Evolutionary conservation across 345 rosid genomes (phyloP).

Genomic region (Lagerstroemia speciosa): DNA sequence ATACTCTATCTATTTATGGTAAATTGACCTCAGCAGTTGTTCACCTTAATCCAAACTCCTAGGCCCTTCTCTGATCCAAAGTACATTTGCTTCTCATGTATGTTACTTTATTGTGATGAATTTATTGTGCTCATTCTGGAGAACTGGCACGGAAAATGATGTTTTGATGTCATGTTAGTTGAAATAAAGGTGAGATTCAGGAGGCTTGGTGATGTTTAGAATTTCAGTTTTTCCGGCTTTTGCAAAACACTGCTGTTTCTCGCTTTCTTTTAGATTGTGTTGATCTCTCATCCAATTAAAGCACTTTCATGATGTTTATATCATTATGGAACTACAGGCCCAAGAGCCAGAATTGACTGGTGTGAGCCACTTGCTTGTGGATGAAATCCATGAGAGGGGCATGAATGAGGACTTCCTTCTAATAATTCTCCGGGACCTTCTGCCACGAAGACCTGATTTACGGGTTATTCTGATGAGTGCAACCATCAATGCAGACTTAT

Average conservation of each 20-base stretch:
- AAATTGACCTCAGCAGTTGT: background rate
- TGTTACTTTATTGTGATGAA: background rate
- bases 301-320: background rate
- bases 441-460: constrained; percentile 82
- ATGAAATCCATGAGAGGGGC: constrained; percentile 98
- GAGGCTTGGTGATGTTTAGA: background rate
- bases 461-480: constrained; percentile 92
- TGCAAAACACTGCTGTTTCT: background rate
- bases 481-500: constrained; percentile 84
- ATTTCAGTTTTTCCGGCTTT: background rate
- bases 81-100: background rate
- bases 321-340: constrained; percentile 43
- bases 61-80: background rate
- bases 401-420: constrained; percentile 90
- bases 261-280: background rate
- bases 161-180: background rate
- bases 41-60: background rate
- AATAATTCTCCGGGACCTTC: constrained; percentile 82
- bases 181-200: background rate
- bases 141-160: background rate
- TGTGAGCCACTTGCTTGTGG: constrained; percentile 88
- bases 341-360: constrained; percentile 71
- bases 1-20: background rate
- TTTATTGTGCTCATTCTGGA: background rate
- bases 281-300: background rate